Base-by-base conservation (phyloP, 495 filamentous ascomycete genomes). In the Annulohypoxylon moriforme region DNA sequence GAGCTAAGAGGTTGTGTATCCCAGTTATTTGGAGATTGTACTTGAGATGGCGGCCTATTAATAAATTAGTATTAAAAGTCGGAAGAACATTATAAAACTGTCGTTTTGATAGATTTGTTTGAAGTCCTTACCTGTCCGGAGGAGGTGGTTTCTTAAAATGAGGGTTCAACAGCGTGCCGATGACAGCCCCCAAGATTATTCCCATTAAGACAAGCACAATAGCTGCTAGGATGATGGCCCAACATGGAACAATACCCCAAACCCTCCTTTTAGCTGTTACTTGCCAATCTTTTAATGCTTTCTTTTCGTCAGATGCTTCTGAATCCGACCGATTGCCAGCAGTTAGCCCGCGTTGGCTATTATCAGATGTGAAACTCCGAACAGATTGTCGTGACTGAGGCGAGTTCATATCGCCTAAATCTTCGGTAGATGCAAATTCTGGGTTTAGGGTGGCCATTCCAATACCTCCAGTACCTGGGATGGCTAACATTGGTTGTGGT, bases 211-310 rank as follows among this genome's bases (percentile, higher is more conserved):
- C 38, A 4, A 90, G 69, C 5, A 90, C 81, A 10, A 85, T 75
- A 0, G 77, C 77, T 1, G 88, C 81, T 20, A 92, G 77, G 33
- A 85, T 80, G 25, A 93, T 75, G 0, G 89, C 88, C 92, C 92
- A 94, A 42, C 90, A 83, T 0, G 91, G 92, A 13, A 93, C 73
- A 11, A 87, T 81, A 22, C 89, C 88, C 71, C 89, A 92, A 64
- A 90, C 80, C 77, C 73, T 85, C 81, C 78, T 86, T 79, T 79
- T 87, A 81, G 77, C 89, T 79, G 75, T 84, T 80, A 52, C 64
- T 81, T 83, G 88, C 88, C 78, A 92, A 60, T 73, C 86, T 82
- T 81, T 90, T 77, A 75, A 44, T 11, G 74, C 65, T 8, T 72
- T 74, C 66, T 88, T 89, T 74, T 89, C 84, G 1, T 68, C 70